These are phyloP conservation scores for Cladorrhinum sp. DNA, from an alignment of 2,329 filamentous ascomycete genomes.

Conservation along the genomic window DNA sequence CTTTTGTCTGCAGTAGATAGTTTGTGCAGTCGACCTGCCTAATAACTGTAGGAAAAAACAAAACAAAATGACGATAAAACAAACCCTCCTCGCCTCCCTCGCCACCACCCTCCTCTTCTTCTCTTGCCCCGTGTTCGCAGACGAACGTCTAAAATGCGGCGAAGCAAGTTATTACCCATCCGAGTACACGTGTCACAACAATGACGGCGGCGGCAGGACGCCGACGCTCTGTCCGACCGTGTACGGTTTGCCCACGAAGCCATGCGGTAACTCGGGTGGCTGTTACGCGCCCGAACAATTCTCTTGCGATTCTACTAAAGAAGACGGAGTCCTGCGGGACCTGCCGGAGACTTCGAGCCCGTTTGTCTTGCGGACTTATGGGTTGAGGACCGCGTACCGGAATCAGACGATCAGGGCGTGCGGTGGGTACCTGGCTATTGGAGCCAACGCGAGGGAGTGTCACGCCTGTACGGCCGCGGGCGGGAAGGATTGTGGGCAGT, in stretches of 20 bases:
- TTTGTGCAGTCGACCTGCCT: no score
- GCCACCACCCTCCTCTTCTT: background rate
- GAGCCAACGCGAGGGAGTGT: slow-evolving; percentile 19
- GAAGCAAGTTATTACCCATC: slow-evolving; percentile 15
- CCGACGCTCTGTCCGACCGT: slow-evolving; percentile 16
- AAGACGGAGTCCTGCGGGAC: slow-evolving; percentile 5
- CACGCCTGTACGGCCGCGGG: slow-evolving; percentile 5
- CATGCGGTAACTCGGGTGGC: slow-evolving; percentile 12
- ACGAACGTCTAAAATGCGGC: slow-evolving; percentile 13
- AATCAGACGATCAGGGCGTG: slow-evolving; percentile 16
- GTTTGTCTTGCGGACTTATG: slow-evolving; percentile 11
- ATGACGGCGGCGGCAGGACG: no score
- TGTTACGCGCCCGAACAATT: slow-evolving; percentile 16
- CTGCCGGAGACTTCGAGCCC: slow-evolving; percentile 13
- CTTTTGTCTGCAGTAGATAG: background rate
- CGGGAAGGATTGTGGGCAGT: slow-evolving; percentile 11
- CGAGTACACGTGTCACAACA: slow-evolving; percentile 21
- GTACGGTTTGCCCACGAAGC: slow-evolving; percentile 10
- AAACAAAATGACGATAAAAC: no score
- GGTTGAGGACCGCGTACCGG: slow-evolving; percentile 5
- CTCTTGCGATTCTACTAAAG: slow-evolving; percentile 12
- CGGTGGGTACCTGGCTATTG: slow-evolving; percentile 19
- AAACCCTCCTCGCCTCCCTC: background rate
- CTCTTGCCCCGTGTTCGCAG: background rate
- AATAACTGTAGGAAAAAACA: background rate